Evolutionary conservation across 2,329 filamentous ascomycete genomes (phyloP).

Genomic region (Ceratocystis cubensis): DNA sequence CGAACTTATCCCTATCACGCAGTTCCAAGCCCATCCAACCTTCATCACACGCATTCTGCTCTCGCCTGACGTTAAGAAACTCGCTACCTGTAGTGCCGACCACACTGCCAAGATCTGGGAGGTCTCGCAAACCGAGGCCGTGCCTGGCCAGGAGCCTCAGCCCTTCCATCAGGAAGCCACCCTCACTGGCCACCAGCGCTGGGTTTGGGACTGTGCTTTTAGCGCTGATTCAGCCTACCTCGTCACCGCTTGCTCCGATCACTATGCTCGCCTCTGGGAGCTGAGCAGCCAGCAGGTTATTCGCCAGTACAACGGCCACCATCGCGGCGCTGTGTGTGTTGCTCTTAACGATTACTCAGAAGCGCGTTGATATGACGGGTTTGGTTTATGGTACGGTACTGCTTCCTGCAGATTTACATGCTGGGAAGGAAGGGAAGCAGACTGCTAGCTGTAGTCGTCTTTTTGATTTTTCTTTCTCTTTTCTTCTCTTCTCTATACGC

Average conservation of each 20-base stretch:
- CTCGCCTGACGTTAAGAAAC: constrained; percentile 84
- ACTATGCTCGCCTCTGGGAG: constrained; percentile 89
- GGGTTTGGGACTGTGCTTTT: constrained; percentile 97
- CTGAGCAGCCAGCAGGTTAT: constrained; percentile 77
- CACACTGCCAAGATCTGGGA: constrained; percentile 96
- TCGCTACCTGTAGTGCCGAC: constrained; percentile 87
- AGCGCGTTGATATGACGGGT: constrained; percentile 26
- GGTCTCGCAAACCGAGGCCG: constrained; percentile 55
- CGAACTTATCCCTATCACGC: constrained; percentile 71
- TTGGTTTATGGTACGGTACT: background rate
- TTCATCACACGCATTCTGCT: constrained; percentile 88
- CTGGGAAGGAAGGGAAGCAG: too few species aligned
- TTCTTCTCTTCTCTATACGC: too few species aligned
- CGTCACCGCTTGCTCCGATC: constrained; percentile 85
- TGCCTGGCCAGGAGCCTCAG: constrained; percentile 32
- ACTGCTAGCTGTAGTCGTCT: background rate
- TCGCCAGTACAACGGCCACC: constrained; percentile 88
- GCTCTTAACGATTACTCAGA: constrained; percentile 77
- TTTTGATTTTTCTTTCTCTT: background rate
- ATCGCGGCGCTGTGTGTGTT: constrained; percentile 82
- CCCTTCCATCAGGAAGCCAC: constrained; percentile 75
- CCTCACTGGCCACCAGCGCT: constrained; percentile 79
- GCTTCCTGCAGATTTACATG: background rate
- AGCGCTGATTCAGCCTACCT: constrained; percentile 86
- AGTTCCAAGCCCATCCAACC: constrained; percentile 80